These are phyloP conservation scores for Thalassiosira mediterranea DNA, from an alignment of 352 stramenopile genomes.

Conservation along the genomic window DNA sequence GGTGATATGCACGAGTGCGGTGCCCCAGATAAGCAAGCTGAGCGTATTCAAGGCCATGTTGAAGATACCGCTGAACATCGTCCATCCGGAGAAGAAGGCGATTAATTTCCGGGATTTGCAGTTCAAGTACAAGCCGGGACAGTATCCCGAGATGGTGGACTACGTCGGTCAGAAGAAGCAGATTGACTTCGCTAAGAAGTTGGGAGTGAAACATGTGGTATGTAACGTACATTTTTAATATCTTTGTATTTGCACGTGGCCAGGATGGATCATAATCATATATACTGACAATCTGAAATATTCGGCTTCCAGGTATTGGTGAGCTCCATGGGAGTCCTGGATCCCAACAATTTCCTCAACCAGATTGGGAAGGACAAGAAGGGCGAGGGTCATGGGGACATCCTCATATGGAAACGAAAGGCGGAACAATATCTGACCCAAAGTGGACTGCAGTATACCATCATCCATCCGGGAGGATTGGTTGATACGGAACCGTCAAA, in stretches of 20 bases:
- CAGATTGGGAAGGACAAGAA: conserved; percentile 83
- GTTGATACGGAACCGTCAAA: conserved; percentile 66
- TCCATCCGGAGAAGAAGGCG: conserved; percentile 50
- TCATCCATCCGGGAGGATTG: conserved; percentile 86
- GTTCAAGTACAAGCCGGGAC: conserved; percentile 68
- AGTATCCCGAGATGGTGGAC: conserved; percentile 75
- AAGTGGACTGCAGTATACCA: conserved; percentile 83
- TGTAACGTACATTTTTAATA: background rate
- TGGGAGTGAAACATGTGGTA: conserved; percentile 69
- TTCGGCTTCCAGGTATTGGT: too few relatives aligned
- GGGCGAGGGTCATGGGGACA: conserved; percentile 78
- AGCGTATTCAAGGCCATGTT: conserved; percentile 58
- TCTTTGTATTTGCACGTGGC: background rate
- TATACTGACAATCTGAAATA: background rate
- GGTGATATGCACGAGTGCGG: conserved; percentile 75
- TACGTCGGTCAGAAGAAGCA: conserved; percentile 68
- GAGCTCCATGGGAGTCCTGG: conserved; percentile 69
- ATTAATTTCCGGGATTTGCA: conserved; percentile 65
- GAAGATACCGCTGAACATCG: conserved; percentile 57
- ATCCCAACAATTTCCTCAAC: conserved; percentile 81
- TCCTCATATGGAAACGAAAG: conserved; percentile 86
- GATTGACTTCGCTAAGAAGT: conserved; percentile 70
- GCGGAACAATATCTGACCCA: conserved; percentile 76
- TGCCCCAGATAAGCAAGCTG: conserved; percentile 58
- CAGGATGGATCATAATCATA: background rate